These are phyloP conservation scores for Arxiozyma heterogenica DNA, from an alignment of 1,139 yeast species.

Conservation along the genomic window DNA sequence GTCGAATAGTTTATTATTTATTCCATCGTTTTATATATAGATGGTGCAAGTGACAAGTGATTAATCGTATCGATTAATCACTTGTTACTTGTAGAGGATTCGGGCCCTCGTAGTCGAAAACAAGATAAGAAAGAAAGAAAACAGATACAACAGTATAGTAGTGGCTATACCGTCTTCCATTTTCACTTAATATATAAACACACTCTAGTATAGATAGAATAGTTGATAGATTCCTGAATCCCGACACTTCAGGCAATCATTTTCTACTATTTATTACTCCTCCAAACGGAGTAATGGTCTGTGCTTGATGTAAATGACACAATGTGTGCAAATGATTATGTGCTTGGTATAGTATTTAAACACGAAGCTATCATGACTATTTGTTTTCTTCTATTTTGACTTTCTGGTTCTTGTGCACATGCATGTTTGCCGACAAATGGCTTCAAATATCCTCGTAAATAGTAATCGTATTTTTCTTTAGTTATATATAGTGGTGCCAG, in stretches of 20 bases:
- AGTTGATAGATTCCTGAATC: slow-evolving; percentile 43
- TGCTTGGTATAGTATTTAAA: neutral
- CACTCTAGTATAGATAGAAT: no score
- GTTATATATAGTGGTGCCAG: no score
- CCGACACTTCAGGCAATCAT: slow-evolving; percentile 67
- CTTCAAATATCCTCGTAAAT: neutral
- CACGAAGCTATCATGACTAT: neutral
- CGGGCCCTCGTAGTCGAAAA: slow-evolving; percentile 53
- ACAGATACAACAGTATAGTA: slow-evolving; percentile 8
- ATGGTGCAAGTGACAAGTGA: neutral
- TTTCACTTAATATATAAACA: neutral
- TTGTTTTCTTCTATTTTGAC: neutral
- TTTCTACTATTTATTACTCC: neutral
- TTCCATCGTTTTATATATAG: neutral
- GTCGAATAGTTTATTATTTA: neutral
- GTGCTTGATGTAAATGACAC: neutral
- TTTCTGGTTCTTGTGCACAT: neutral
- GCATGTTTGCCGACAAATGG: neutral
- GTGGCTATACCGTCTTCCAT: neutral
- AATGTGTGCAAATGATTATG: neutral
- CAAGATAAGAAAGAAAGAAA: neutral
- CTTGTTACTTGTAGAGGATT: slow-evolving; percentile 38
- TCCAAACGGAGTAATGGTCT: neutral
- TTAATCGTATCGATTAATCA: neutral
- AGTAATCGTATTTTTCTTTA: no score